Percentiles rank a stretch among this genome's conserved stretches.
phyloP scores from a whole-genome alignment of 208 protist genomes.

The Trypanosoma vivax region DNA sequence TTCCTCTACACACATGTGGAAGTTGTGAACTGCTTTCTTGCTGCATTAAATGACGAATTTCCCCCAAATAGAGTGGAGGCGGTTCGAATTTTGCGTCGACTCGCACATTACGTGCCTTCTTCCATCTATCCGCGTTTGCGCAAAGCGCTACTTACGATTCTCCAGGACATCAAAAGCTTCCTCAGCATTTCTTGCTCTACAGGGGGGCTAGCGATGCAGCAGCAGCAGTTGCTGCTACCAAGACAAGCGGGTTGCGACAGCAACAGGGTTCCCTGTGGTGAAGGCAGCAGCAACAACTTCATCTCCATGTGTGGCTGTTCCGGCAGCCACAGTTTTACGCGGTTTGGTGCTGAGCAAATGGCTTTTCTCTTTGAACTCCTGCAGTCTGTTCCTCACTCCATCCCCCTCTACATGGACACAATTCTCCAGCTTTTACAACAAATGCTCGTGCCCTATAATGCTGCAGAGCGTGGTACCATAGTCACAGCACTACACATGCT shows the following conservation, averaged over 20 bases:
- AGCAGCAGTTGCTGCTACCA: no score
- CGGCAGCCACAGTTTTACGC: neutral
- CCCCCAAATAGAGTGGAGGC: slow-evolving; percentile 55
- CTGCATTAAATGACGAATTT: slow-evolving; percentile 55
- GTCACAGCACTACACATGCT: slow-evolving; percentile 55
- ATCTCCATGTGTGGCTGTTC: neutral
- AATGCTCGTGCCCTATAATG: slow-evolving; percentile 26
- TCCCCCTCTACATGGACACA: slow-evolving; percentile 33
- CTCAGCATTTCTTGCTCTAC: no score
- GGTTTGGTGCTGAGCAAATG: slow-evolving; percentile 19
- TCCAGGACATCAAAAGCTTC: slow-evolving; percentile 42
- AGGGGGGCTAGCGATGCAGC: no score
- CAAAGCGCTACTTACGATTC: slow-evolving; percentile 42
- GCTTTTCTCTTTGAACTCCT: slow-evolving; percentile 30
- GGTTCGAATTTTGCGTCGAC: slow-evolving; percentile 47
- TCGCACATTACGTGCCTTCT: slow-evolving; percentile 47
- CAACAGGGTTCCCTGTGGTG: no score
- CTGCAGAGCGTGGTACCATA: slow-evolving; percentile 36
- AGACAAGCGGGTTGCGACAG: no score
- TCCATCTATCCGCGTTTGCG: slow-evolving; percentile 65
- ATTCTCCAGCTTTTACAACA: slow-evolving; percentile 31
- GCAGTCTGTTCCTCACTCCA: slow-evolving; percentile 26
- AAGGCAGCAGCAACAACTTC: neutral
- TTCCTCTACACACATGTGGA: slow-evolving; percentile 61
- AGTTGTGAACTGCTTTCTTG: slow-evolving; percentile 58